A percentile compares a stretch with the other conserved stretches of the same genome.
Evolutionary conservation across 148 eudicot genomes (phyloP).

Genomic region (Silene uniflora): DNA sequence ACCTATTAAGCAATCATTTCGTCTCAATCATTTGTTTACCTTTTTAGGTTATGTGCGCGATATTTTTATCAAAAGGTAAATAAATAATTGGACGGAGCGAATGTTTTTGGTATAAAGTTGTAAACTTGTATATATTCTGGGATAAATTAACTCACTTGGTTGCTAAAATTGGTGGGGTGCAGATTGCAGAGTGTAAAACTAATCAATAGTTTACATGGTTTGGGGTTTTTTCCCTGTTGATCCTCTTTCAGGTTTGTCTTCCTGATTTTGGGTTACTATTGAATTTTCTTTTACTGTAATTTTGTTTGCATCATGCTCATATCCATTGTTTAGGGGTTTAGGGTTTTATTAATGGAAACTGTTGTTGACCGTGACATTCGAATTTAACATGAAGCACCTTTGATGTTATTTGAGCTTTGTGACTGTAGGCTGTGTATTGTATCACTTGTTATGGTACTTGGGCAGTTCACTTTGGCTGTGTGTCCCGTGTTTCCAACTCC

Average conservation of each 20-base stretch:
- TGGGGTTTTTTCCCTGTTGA: slow-evolving; percentile 77
- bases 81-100: neutral
- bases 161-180: neutral
- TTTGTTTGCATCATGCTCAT: neutral
- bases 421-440: neutral
- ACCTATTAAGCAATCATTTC: too few relatives aligned
- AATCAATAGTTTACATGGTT: slow-evolving; percentile 42
- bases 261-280: neutral
- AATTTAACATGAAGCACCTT: neutral
- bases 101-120: neutral
- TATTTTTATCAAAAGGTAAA: too few relatives aligned
- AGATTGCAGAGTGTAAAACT: neutral
- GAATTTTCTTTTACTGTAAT: neutral
- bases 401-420: neutral
- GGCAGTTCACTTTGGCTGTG: too few relatives aligned
- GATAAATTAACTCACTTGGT: neutral
- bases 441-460: neutral
- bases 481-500: too few relatives aligned
- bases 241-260: slow-evolving; percentile 57
- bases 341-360: too few relatives aligned
- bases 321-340: neutral
- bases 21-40: too few relatives aligned
- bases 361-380: neutral
- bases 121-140: neutral
- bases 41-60: too few relatives aligned